phyloP scores from a whole-genome alignment of 208 protist species.

The Leishmania tarentolae region DNA sequence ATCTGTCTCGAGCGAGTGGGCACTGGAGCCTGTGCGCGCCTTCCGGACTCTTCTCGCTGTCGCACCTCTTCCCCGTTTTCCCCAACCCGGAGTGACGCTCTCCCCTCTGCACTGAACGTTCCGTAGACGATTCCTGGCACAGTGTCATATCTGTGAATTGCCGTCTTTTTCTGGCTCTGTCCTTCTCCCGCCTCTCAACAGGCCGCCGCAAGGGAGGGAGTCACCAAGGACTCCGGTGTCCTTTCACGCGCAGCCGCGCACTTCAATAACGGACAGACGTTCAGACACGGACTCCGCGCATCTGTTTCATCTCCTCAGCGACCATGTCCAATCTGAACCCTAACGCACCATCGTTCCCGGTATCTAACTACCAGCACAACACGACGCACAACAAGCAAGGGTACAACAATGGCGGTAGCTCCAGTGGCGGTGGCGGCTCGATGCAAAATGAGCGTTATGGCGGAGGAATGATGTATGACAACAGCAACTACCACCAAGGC shows the following conservation, averaged over 20 bases:
- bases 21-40: neutral
- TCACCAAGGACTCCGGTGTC: neutral
- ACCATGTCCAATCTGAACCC: constrained; percentile 36
- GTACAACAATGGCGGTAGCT: constrained; percentile 16
- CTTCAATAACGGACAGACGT: neutral
- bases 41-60: neutral
- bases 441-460: constrained; percentile 24
- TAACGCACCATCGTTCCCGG: constrained; percentile 27
- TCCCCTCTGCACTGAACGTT: neutral
- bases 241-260: neutral
- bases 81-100: neutral
- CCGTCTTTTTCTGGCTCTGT: neutral
- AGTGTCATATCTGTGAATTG: neutral
- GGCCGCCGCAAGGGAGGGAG: neutral
- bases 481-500: constrained; percentile 17
- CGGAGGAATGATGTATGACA: constrained; percentile 25
- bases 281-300: neutral
- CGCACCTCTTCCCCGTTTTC: neutral
- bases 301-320: constrained; percentile 2
- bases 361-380: constrained; percentile 10
- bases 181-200: neutral
- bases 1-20: neutral
- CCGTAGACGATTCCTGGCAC: neutral
- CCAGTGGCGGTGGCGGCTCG: constrained; percentile 9
- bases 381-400: constrained; percentile 16